A percentile compares a stretch with the other conserved stretches of the same genome.
phyloP scores from a whole-genome alignment of 768 basidiomycete genomes.

The Postia placenta region DNA sequence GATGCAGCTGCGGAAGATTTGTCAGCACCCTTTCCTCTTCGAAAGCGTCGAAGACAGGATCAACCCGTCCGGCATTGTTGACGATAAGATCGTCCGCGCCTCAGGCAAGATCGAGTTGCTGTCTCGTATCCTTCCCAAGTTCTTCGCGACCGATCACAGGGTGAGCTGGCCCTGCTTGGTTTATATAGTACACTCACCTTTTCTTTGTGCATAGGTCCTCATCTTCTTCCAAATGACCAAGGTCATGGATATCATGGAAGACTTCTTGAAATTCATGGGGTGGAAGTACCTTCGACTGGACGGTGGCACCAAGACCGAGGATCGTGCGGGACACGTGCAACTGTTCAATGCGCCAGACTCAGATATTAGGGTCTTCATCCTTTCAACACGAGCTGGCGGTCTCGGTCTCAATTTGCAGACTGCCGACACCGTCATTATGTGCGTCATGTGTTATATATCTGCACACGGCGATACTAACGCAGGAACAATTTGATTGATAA shows the following conservation, averaged over 20 bases:
- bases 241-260: conserved; percentile 98
- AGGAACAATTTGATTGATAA: conserved; percentile 6
- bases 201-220: conserved; percentile 53
- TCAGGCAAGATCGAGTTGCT: conserved; percentile 94
- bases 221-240: conserved; percentile 99
- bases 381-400: conserved; percentile 92
- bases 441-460: conserved; percentile 25
- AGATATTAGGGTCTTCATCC: conserved; percentile 85
- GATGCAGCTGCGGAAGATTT: conserved; percentile 97
- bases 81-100: conserved; percentile 79
- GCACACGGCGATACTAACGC: too few species aligned
- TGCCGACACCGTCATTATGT: conserved; percentile 96
- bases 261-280: conserved; percentile 83
- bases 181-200: conserved; percentile 5
- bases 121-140: conserved; percentile 88
- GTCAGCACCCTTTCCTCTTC: conserved; percentile 96
- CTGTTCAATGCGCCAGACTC: conserved; percentile 87
- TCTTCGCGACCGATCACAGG: conserved; percentile 88
- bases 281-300: conserved; percentile 91
- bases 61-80: conserved; percentile 73
- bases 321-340: conserved; percentile 82
- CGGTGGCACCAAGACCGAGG: conserved; percentile 94
- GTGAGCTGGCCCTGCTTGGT: conserved; percentile 39
- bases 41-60: conserved; percentile 93
- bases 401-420: conserved; percentile 93